Percentiles rank a stretch among this genome's conserved stretches.
These are phyloP conservation scores for Linderniella brevidens DNA, from an alignment of 257 asterid species.

Conservation along the genomic window DNA sequence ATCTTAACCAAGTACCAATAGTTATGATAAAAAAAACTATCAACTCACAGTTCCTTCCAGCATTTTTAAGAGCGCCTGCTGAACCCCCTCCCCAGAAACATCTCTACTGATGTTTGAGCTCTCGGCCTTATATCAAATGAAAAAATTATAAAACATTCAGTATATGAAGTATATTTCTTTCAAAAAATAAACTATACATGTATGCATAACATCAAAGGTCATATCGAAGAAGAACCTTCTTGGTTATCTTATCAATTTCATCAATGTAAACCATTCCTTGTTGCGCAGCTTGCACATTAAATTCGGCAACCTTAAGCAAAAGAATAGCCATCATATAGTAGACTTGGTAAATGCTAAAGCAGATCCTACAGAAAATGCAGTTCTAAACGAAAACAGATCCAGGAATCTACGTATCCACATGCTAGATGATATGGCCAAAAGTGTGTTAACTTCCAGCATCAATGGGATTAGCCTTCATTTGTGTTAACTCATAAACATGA, in stretches of 20 bases:
- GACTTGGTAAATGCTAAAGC: no score
- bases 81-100: slow-evolving; percentile 99
- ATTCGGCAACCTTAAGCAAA: slow-evolving; percentile 53
- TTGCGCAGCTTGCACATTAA: slow-evolving; percentile 91
- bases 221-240: slow-evolving; percentile 36
- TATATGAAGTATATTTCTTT: not conserved
- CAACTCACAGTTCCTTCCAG: slow-evolving; percentile 92
- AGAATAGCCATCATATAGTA: no score
- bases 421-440: no score
- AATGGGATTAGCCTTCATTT: no score
- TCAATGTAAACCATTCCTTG: slow-evolving; percentile 97
- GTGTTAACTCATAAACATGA: no score
- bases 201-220: no score
- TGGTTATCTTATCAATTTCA: slow-evolving; percentile 97
- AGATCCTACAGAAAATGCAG: not conserved
- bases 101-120: slow-evolving; percentile 93
- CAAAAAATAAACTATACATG: not conserved
- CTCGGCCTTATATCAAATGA: slow-evolving; percentile 51
- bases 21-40: no score
- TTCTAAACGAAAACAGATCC: not conserved
- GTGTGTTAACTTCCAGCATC: no score
- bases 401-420: not conserved
- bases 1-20: no score
- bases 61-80: slow-evolving; percentile 94
- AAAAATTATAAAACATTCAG: slow-evolving; percentile 6